phyloP scores from a whole-genome alignment of 208 protist species.

The Herpetomonas muscarum region DNA sequence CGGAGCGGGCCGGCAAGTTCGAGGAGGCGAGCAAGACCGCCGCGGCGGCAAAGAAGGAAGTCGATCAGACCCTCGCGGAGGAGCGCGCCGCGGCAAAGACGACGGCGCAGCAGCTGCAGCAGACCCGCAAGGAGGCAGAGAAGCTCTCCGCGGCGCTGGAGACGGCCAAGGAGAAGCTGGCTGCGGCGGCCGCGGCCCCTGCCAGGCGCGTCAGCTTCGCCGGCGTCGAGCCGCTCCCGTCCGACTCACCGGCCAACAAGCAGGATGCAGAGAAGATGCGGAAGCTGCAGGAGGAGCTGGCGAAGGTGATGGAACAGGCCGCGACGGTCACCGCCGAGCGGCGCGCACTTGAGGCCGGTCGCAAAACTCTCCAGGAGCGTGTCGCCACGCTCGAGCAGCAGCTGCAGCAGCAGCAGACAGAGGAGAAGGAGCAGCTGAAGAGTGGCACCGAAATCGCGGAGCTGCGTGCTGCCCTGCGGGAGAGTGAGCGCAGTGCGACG shows the following conservation, averaged over 20 bases:
- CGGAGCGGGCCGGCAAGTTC: not conserved
- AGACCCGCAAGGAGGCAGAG: too few relatives aligned
- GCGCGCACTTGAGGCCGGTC: too few relatives aligned
- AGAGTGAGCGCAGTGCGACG: not conserved
- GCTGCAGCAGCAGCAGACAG: not conserved
- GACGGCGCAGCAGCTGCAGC: too few relatives aligned
- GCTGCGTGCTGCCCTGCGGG: not conserved
- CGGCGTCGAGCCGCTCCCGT: too few relatives aligned
- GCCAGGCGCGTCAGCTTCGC: too few relatives aligned
- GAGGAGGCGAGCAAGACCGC: not conserved
- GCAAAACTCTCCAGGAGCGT: not conserved
- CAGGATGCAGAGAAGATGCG: not conserved
- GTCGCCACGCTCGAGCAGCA: not conserved
- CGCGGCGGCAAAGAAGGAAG: conserved; percentile 3
- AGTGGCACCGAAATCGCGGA: too few relatives aligned
- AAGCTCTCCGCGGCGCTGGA: too few relatives aligned
- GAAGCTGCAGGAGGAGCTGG: conserved; percentile 10
- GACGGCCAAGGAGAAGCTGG: too few relatives aligned
- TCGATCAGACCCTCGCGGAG: too few relatives aligned
- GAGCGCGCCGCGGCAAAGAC: too few relatives aligned
- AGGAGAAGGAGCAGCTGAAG: not conserved
- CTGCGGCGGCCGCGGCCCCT: too few relatives aligned
- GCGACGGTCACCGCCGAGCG: conserved; percentile 1
- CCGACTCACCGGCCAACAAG: too few relatives aligned
- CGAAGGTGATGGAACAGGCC: not conserved